Base-by-base conservation (phyloP, 495 filamentous ascomycete species). In the Letharia columbiana region DNA sequence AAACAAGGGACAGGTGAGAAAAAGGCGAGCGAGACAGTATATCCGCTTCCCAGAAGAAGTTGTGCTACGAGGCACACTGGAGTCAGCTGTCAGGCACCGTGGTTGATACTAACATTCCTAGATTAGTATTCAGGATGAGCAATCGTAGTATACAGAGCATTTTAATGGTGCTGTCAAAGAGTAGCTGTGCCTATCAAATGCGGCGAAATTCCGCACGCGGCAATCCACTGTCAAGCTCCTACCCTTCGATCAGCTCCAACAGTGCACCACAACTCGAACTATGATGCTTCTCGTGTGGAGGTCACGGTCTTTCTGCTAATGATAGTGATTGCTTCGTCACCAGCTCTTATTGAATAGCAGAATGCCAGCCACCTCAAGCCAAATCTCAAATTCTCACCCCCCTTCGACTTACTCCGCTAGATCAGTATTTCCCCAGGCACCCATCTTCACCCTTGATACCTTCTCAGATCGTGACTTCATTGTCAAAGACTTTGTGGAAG, bases 401-500 rank as follows among this genome's bases (percentile, higher is more conserved):
- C 70, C 71, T 37, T 71, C 77, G 39, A 77, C 68, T 68, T 70
- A 76, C 67, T 68, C 77, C 13, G 71, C 72, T 59, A 84, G 88
- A 75, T 78, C 87, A 50, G 80, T 92, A 70, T 92, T 91, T 75
- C 88, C 88, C 57, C 83, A 85, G 73, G 90, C 88, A 31, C 90
- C 89, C 57, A 85, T 81, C 75, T 96, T 96, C 78, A 89, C 85
- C 10, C 81, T 96, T 69, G 91, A 95, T 31, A 90, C 90, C 75
- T 96, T 97, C 80, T 93, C 91, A 57, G 77, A 79, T 65, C 81
- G 81, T 31, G 94, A 97, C 78, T 99, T 96, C 77, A 96, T 98
- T 68, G 95, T 96, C 67, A 91, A 94, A 72, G 95, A 98, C 75
- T 98, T 99, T 71, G 86, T 99, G 67, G 95, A 99, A 73, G 80